Evolutionary conservation across 306 rosid species (phyloP).

Genomic region (Castanea mollissima): DNA sequence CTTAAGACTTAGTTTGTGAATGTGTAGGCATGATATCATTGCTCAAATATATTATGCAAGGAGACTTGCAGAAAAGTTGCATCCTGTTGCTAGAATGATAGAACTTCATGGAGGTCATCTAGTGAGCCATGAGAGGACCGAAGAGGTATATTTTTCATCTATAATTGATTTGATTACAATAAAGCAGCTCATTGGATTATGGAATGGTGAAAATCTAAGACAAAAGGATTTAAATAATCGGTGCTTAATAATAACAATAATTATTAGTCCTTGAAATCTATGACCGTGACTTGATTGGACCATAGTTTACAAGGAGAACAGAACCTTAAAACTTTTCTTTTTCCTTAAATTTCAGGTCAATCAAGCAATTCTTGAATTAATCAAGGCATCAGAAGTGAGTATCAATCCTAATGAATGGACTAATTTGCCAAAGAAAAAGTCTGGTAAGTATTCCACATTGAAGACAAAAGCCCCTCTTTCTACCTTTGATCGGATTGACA

Average conservation of each 20-base stretch:
- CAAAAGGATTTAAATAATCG: not conserved
- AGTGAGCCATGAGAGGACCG: slow-evolving; percentile 87
- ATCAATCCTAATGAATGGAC: slow-evolving; percentile 75
- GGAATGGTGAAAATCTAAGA: not conserved
- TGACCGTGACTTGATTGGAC: not conserved
- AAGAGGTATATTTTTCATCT: slow-evolving; percentile 59
- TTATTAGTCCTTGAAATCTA: not conserved
- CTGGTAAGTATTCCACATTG: slow-evolving; percentile 42
- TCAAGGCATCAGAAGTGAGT: slow-evolving; percentile 62
- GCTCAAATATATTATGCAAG: slow-evolving; percentile 77
- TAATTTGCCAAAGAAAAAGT: slow-evolving; percentile 50
- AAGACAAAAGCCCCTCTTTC: not conserved
- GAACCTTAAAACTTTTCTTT: slow-evolving; percentile 6
- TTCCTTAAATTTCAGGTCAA: slow-evolving; percentile 61
- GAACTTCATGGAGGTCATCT: slow-evolving; percentile 96
- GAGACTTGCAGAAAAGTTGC: slow-evolving; percentile 75
- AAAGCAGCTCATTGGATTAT: not conserved
- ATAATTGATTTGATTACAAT: not conserved
- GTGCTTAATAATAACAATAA: too few species aligned
- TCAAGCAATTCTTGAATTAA: slow-evolving; percentile 72
- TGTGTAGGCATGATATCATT: slow-evolving; percentile 74
- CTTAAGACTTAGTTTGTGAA: slow-evolving; percentile 15
- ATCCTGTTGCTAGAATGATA: slow-evolving; percentile 88
- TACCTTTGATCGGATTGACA: slow-evolving; percentile 21
- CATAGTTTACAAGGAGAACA: slow-evolving; percentile 15